Base-by-base conservation (phyloP, 495 filamentous ascomycete genomes). In the Tuber microsphaerosporum region DNA sequence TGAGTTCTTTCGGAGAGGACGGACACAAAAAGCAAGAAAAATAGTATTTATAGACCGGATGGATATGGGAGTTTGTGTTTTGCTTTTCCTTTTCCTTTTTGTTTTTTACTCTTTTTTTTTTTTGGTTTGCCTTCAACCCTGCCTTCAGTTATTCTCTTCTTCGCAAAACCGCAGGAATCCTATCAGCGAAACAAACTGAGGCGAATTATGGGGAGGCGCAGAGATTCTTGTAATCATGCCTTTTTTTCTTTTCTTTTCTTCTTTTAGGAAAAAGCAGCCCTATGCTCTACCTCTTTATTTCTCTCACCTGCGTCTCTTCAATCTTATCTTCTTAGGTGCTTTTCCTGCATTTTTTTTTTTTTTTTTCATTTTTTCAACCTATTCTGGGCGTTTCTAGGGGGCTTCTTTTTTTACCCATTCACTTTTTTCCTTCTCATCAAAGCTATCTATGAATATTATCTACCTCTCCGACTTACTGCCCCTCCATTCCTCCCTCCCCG, bases 141-240 rank as follows among this genome's bases (percentile, higher is more conserved):
- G 76, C 71, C 75, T 73, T 78, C 79, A 70, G 79, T 70, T 76
- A 74, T 84, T 73, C 72, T 73, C 22, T 75, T 75, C 71, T 56
- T 74, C 72, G 31, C 26, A 31, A 31, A 31, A 31, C 26, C 12
- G 20, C 26, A 65, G n/a, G n/a, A 31, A 31, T 65, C n/a, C 56
- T n/a, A 56, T 4, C 48, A n/a, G 9, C 48, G 22, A 9, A n/a
- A 3, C 20, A 56, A 56, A 56, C 48, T 22, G 22, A 56, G 20
- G 8, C 9, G 22, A 56, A 56, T 8, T 10, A 65, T 65, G 2
- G 56, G 56, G n/a, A 65, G 26, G 56, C 26, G 56, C 12, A 17
- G 56, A 31, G 26, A 5, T 65, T 31, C n/a, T 31, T 6, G n/a
- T 26, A 65, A 65, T 16, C 12, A 22, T 56, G 3, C 51, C 10